Evolutionary conservation across 2,329 filamentous ascomycete genomes (phyloP).

Genomic region (Xylariales sp.): DNA sequence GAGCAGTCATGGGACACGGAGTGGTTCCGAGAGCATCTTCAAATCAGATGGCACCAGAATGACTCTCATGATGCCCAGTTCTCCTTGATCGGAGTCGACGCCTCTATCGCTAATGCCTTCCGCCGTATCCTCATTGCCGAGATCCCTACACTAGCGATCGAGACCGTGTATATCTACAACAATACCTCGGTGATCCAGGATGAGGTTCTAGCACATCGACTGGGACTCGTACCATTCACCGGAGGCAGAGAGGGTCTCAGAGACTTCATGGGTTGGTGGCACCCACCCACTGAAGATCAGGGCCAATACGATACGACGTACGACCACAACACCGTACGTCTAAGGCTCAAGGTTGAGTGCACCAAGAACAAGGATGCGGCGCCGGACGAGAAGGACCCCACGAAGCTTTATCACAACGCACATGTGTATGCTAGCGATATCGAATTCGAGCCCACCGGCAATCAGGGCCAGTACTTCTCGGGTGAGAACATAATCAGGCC

Average conservation of each 20-base stretch:
- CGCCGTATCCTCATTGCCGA: conserved; percentile 93
- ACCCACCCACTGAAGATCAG: conserved; percentile 61
- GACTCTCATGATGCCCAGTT: conserved; percentile 74
- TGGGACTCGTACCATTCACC: conserved; percentile 86
- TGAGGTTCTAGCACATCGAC: conserved; percentile 85
- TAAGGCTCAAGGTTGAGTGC: conserved; percentile 75
- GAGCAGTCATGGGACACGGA: conserved; percentile 75
- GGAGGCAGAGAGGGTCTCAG: conserved; percentile 71
- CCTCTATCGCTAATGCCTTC: conserved; percentile 93
- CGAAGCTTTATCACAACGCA: conserved; percentile 79
- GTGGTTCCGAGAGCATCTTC: conserved; percentile 65
- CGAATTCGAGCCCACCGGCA: conserved; percentile 69
- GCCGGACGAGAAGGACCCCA: conserved; percentile 71
- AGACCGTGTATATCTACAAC: conserved; percentile 88
- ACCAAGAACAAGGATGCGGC: conserved; percentile 70
- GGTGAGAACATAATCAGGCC: conserved; percentile 66
- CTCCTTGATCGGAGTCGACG: conserved; percentile 87
- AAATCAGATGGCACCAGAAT: conserved; percentile 81
- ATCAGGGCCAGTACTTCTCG: conserved; percentile 64
- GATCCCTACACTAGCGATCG: conserved; percentile 89
- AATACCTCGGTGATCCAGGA: conserved; percentile 98
- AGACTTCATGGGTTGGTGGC: conserved; percentile 77
- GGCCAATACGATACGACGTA: conserved; percentile 55
- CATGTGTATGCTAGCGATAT: conserved; percentile 78
- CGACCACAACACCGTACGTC: conserved; percentile 83